These are phyloP conservation scores for Fusarium decemcellulare DNA, from an alignment of 2,329 filamentous ascomycete genomes.

Conservation along the genomic window DNA sequence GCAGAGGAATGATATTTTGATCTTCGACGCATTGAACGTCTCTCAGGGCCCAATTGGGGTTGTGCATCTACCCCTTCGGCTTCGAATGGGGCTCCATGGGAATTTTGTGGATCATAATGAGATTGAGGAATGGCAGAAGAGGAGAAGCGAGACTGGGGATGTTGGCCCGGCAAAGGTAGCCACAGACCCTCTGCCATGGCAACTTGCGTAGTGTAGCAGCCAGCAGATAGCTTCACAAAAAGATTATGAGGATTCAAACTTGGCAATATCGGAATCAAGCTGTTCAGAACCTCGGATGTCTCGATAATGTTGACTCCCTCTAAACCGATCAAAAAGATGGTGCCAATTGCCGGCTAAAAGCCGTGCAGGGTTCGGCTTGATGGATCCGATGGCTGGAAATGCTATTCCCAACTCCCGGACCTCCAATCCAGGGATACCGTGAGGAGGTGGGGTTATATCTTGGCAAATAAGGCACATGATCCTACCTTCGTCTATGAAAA, in stretches of 20 bases:
- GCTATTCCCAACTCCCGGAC: neutral
- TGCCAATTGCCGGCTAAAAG: no score
- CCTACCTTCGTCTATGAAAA: neutral
- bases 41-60: constrained; percentile 2
- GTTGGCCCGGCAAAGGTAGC: constrained; percentile 1
- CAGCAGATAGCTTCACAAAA: neutral
- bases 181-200: constrained; percentile 1
- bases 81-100: constrained; percentile 19
- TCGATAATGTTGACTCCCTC: neutral
- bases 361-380: neutral
- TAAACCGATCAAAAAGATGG: no score
- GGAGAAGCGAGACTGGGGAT: neutral
- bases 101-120: constrained; percentile 24
- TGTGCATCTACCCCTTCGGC: constrained; percentile 14
- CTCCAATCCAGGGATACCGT: neutral
- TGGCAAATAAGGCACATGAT: neutral
- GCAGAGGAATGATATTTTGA: constrained; percentile 10
- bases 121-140: constrained; percentile 23
- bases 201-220: neutral
- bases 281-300: neutral
- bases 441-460: neutral
- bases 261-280: neutral
- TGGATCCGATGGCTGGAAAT: neutral
- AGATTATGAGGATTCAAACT: no score
- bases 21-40: constrained; percentile 15